These are phyloP conservation scores for Alternaria brassicicola DNA, from an alignment of 2,329 filamentous ascomycete genomes.

Conservation along the genomic window DNA sequence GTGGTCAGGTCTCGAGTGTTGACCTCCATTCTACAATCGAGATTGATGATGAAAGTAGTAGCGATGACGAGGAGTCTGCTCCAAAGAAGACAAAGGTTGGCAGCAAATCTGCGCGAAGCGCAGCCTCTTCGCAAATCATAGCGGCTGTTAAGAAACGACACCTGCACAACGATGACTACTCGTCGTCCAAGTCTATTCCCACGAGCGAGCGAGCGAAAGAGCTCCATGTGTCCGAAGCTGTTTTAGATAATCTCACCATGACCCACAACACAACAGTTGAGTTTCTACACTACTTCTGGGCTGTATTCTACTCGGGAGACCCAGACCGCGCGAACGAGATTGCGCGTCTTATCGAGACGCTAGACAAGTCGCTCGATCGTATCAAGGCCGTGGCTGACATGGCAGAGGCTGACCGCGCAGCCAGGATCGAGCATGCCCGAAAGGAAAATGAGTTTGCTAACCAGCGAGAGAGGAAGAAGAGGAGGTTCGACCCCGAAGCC, in stretches of 20 bases:
- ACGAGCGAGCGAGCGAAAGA: conserved; percentile 40
- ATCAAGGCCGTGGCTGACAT: conserved; percentile 81
- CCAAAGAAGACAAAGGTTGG: conserved; percentile 66
- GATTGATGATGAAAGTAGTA: conserved; percentile 68
- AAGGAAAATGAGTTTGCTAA: conserved; percentile 73
- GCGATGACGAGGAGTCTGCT: conserved; percentile 65
- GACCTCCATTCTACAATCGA: conserved; percentile 70
- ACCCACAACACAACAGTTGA: conserved; percentile 94
- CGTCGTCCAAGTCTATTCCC: conserved; percentile 29
- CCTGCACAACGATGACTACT: conserved; percentile 58
- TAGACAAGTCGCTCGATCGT: conserved; percentile 76
- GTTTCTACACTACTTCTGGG: conserved; percentile 98
- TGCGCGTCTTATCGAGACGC: conserved; percentile 79
- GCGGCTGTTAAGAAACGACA: conserved; percentile 68
- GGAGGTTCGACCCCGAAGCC: conserved; percentile 69
- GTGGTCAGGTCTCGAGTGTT: conserved; percentile 42
- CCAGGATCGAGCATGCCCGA: conserved; percentile 70
- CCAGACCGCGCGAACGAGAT: conserved; percentile 80
- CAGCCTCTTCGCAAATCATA: conserved; percentile 70
- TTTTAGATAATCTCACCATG: conserved; percentile 68
- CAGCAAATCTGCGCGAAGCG: conserved; percentile 68
- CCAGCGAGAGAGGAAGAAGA: conserved; percentile 74
- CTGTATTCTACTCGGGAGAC: conserved; percentile 87
- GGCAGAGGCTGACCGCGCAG: conserved; percentile 75
- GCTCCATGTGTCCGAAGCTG: conserved; percentile 47